Percentiles rank a stretch among this genome's conserved stretches.
These are phyloP conservation scores for Cyclanthera cordifolia DNA, from an alignment of 306 rosid species.

Conservation along the genomic window DNA sequence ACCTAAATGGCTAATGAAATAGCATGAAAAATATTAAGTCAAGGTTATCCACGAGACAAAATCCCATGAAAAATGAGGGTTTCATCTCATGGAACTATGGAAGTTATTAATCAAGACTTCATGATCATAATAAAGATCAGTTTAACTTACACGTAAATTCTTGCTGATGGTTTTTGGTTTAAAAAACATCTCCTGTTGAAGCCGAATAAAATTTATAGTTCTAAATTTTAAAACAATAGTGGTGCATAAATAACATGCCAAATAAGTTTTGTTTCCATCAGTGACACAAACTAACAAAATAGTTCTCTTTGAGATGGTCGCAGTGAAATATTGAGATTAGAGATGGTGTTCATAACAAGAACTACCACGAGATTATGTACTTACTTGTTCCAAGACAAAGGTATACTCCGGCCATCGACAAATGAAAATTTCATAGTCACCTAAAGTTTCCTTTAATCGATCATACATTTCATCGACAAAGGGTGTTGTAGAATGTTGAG, in stretches of 20 bases:
- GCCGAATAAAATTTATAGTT: not conserved
- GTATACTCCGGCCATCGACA: constrained; percentile 97
- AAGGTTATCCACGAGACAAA: not conserved
- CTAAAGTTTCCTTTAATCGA: constrained; percentile 72
- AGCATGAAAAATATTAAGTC: too few species aligned
- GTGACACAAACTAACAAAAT: too few species aligned
- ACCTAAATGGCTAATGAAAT: too few species aligned
- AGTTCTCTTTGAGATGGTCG: too few species aligned
- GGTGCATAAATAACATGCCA: not conserved
- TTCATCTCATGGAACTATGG: not conserved
- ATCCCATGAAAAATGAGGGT: not conserved
- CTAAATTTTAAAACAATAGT: not conserved
- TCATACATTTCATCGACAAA: constrained; percentile 95
- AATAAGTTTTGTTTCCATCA: not conserved
- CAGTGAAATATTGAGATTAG: not conserved
- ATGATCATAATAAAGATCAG: not conserved
- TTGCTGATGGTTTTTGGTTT: not conserved
- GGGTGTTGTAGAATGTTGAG: constrained; percentile 92
- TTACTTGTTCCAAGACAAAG: constrained; percentile 65
- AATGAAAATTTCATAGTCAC: constrained; percentile 78
- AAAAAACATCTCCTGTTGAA: not conserved
- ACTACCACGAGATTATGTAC: constrained; percentile 19
- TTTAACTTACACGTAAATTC: not conserved
- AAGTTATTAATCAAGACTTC: not conserved
- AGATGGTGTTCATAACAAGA: not conserved